These are phyloP conservation scores for Alternaria panax DNA, from an alignment of 2,329 filamentous ascomycete genomes.

Conservation along the genomic window DNA sequence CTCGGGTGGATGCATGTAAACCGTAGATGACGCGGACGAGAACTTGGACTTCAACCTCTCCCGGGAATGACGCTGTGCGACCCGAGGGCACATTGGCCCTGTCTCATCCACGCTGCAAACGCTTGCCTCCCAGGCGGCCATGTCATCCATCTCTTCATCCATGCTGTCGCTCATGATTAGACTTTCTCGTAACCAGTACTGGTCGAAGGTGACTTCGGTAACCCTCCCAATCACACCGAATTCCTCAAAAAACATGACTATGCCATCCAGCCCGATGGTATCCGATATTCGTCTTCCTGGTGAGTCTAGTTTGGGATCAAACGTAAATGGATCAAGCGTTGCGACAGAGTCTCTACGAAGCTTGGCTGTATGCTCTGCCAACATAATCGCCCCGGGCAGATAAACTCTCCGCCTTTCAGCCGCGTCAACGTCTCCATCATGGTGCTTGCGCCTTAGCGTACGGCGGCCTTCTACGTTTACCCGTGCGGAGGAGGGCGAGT, in stretches of 20 bases:
- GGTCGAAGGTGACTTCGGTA: conserved; percentile 41
- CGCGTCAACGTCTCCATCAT: conserved; percentile 1
- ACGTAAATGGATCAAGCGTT: conserved; percentile 48
- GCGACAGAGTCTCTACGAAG: conserved; percentile 52
- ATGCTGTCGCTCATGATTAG: not conserved
- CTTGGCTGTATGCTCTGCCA: conserved; percentile 41
- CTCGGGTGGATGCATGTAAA: conserved; percentile 18
- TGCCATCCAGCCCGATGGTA: conserved; percentile 44
- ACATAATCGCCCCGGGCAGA: conserved; percentile 52
- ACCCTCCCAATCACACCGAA: conserved; percentile 46
- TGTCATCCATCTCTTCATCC: not conserved
- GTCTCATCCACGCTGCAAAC: conserved; percentile 19
- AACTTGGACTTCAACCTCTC: conserved; percentile 27
- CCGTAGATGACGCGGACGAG: conserved; percentile 32
- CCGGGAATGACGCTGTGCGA: conserved; percentile 11
- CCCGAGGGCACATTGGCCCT: conserved; percentile 9
- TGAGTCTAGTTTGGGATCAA: conserved; percentile 30
- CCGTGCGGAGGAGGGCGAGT: conserved; percentile 10
- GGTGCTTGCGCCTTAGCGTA: conserved; percentile 1
- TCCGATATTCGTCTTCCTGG: conserved; percentile 33
- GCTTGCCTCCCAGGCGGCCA: conserved; percentile 10
- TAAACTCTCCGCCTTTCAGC: conserved; percentile 38
- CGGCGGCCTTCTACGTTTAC: conserved; percentile 23
- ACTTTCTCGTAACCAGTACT: conserved; percentile 39
- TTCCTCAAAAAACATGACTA: conserved; percentile 53